Evolutionary conservation across 2,329 filamentous ascomycete species (phyloP).

Genomic region (Juglanconis sp.): DNA sequence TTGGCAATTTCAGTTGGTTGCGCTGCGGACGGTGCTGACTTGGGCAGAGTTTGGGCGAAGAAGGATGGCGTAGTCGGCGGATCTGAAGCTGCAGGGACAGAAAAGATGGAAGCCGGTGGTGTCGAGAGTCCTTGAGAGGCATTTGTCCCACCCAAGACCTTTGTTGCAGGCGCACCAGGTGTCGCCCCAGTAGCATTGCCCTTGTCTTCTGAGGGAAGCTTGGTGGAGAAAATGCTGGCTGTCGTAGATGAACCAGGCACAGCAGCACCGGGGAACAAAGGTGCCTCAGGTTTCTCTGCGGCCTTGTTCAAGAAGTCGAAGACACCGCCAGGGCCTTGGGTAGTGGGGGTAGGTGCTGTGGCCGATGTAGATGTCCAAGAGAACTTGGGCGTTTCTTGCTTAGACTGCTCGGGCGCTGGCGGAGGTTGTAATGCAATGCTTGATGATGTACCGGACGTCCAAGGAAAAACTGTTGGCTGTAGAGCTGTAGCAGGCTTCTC

Average conservation of each 20-base stretch:
- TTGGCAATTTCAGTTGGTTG: background rate
- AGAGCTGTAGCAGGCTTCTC: background rate
- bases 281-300: background rate
- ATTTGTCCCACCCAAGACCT: background rate
- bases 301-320: conserved; percentile 10
- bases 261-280: background rate
- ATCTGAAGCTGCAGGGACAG: background rate
- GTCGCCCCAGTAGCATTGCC: background rate
- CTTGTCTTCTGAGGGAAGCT: background rate
- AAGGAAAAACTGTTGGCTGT: conserved; percentile 2
- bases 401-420: background rate
- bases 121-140: background rate
- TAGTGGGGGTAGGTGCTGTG: background rate
- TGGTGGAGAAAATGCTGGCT: background rate
- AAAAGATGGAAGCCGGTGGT: background rate
- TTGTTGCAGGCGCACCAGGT: background rate
- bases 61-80: background rate
- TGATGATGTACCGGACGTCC: background rate
- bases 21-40: background rate
- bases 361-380: background rate
- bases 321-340: background rate
- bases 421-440: background rate
- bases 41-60: background rate
- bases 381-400: background rate
- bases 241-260: background rate